These are phyloP conservation scores for Tulasnella sp. DNA, from an alignment of 768 basidiomycete species.

Conservation along the genomic window DNA sequence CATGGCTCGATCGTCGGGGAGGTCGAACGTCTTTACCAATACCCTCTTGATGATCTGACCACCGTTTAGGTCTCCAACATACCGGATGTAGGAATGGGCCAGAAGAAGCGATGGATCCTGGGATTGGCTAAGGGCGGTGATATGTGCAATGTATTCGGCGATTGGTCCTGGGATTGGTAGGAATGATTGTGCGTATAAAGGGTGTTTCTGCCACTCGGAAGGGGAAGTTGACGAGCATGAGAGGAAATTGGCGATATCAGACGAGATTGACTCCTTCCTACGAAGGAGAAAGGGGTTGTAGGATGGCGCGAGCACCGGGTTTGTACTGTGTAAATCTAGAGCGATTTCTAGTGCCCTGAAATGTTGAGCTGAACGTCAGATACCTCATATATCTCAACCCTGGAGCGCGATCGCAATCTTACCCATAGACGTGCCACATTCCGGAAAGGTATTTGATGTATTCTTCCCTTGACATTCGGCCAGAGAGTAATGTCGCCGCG, in stretches of 20 bases:
- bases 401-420: constrained; percentile 21
- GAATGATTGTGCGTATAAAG: constrained; percentile 36
- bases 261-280: constrained; percentile 45
- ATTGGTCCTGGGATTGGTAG: constrained; percentile 39
- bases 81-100: constrained; percentile 73
- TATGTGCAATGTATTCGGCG: constrained; percentile 40
- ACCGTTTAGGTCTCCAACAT: constrained; percentile 70
- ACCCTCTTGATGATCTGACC: constrained; percentile 58
- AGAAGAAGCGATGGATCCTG: constrained; percentile 44
- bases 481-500: constrained; percentile 45
- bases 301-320: constrained; percentile 26
- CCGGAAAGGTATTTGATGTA: constrained; percentile 64
- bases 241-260: constrained; percentile 56
- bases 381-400: not conserved
- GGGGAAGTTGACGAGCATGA: constrained; percentile 32
- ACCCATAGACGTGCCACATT: constrained; percentile 74
- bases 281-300: constrained; percentile 61
- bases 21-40: constrained; percentile 54
- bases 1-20: constrained; percentile 45
- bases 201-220: constrained; percentile 43
- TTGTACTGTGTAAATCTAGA: constrained; percentile 30
- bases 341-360: constrained; percentile 44
- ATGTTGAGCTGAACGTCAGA: not conserved
- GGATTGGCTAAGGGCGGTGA: constrained; percentile 37
- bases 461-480: constrained; percentile 48